These are phyloP conservation scores for Penicillium mononematosum DNA, from an alignment of 495 filamentous ascomycete species.

Conservation along the genomic window DNA sequence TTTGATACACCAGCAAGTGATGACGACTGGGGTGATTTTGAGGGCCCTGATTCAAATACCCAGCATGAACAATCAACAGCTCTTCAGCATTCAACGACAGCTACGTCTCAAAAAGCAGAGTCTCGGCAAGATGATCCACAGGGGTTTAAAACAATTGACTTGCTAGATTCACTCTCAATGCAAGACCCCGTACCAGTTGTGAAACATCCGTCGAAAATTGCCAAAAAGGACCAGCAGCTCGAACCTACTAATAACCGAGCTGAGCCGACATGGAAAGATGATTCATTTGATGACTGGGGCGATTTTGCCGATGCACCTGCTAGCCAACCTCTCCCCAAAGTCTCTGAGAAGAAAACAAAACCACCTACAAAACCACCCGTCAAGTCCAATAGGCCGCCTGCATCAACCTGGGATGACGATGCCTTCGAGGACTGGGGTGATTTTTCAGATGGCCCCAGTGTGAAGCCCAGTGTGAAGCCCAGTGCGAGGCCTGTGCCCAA, in stretches of 20 bases:
- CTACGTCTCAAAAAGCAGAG: not conserved
- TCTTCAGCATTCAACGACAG: constrained; percentile 6
- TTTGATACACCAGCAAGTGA: constrained; percentile 36
- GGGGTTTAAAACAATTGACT: constrained; percentile 17
- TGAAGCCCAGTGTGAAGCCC: constrained; percentile 25
- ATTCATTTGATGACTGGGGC: constrained; percentile 39
- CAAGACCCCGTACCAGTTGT: constrained; percentile 17
- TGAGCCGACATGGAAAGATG: constrained; percentile 36
- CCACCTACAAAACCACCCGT: constrained; percentile 17
- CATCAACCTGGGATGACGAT: constrained; percentile 61
- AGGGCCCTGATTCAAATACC: constrained; percentile 54
- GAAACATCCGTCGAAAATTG: not conserved
- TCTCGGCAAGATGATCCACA: not conserved
- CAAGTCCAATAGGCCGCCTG: constrained; percentile 20
- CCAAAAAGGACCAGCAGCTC: constrained; percentile 2
- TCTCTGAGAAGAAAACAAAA: not conserved
- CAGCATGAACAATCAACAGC: constrained; percentile 45
- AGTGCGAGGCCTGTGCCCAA: constrained; percentile 15
- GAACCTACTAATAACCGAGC: constrained; percentile 3
- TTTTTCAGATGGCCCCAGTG: constrained; percentile 38
- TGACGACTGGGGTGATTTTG: constrained; percentile 76
- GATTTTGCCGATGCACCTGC: constrained; percentile 38
- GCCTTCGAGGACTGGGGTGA: constrained; percentile 44
- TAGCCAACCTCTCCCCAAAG: constrained; percentile 14
- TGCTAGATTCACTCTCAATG: constrained; percentile 30